Percentiles rank a stretch among this genome's conserved stretches.
Conservation (phyloP, 163 green algal species). For the Scenedesmus sp. region DNA sequence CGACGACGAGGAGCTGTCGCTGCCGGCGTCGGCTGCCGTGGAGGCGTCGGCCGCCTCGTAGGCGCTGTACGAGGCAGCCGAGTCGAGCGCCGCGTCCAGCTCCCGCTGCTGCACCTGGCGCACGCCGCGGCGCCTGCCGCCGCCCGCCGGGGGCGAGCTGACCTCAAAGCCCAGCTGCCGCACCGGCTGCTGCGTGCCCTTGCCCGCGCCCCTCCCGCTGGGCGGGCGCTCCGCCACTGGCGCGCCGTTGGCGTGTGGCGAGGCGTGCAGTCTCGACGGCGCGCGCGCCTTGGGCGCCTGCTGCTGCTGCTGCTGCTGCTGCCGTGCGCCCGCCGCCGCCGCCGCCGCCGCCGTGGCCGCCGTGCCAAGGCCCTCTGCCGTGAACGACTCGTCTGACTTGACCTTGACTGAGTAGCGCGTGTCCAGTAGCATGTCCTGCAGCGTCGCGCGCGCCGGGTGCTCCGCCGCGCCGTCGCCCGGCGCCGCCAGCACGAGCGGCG, state of each 20-base stretch:
- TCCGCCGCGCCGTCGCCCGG: slow-evolving; percentile 18
- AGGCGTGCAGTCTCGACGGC: too few relatives aligned
- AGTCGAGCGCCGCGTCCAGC: not conserved
- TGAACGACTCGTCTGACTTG: slow-evolving; percentile 11
- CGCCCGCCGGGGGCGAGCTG: not conserved
- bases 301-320: not conserved
- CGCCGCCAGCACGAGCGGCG: not conserved
- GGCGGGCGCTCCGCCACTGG: too few relatives aligned
- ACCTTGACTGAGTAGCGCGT: slow-evolving; percentile 28
- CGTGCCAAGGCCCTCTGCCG: not conserved
- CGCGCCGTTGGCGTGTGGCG: too few relatives aligned
- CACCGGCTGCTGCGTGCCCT: slow-evolving; percentile 13
- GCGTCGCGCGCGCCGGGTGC: not conserved
- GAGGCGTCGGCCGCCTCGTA: slow-evolving; percentile 18
- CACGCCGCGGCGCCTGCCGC: not conserved
- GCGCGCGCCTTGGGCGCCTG: not conserved
- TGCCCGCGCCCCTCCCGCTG: too few relatives aligned
- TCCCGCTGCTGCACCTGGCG: not conserved
- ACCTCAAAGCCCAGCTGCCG: slow-evolving; percentile 32
- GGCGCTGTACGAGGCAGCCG: slow-evolving; percentile 9
- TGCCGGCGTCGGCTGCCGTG: not conserved
- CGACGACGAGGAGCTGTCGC: not conserved
- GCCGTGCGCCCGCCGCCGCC: not conserved
- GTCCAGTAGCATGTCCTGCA: slow-evolving; percentile 45
- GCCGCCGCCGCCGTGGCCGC: too few relatives aligned